phyloP scores from a whole-genome alignment of 108 stramenopile species.

The Epithemia pelagica region DNA sequence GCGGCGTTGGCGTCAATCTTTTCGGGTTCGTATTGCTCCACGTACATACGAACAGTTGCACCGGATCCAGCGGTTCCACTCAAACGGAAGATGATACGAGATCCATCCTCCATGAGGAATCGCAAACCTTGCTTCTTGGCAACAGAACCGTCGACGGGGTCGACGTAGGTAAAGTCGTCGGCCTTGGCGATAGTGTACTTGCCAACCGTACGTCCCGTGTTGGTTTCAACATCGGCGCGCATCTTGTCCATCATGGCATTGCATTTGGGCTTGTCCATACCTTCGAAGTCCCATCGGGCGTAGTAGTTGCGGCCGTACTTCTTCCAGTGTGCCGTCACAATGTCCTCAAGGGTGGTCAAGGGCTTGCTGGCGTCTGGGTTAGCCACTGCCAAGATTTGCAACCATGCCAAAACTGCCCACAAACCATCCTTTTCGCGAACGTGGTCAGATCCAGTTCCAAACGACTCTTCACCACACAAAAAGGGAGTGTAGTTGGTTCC shows the following conservation, averaged over 20 bases:
- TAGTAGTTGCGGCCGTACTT: slow-evolving; percentile 99
- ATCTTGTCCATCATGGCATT: slow-evolving; percentile 94
- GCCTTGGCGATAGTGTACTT: slow-evolving; percentile 82
- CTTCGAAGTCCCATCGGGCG: slow-evolving; percentile 98
- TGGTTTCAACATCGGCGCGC: slow-evolving; percentile 53
- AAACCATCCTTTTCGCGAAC: slow-evolving; percentile 99
- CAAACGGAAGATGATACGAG: slow-evolving; percentile 96
- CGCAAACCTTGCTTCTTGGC: slow-evolving; percentile 91
- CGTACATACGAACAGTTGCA: slow-evolving; percentile 99
- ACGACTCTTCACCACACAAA: slow-evolving; percentile 99
- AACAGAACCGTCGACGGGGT: slow-evolving; percentile 95
- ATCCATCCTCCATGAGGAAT: slow-evolving; percentile 92
- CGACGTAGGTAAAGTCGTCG: slow-evolving; percentile 96
- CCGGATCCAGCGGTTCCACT: slow-evolving; percentile 98
- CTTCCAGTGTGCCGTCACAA: slow-evolving; percentile 92
- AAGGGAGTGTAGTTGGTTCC: slow-evolving; percentile 97
- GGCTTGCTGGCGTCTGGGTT: slow-evolving; percentile 73
- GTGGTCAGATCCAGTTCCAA: slow-evolving; percentile 98
- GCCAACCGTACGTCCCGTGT: slow-evolving; percentile 68
- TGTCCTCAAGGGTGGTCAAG: slow-evolving; percentile 92
- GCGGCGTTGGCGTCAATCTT: slow-evolving; percentile 70
- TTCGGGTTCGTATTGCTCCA: slow-evolving; percentile 95
- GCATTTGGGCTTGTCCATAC: slow-evolving; percentile 79
- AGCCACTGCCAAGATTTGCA: slow-evolving; percentile 86
- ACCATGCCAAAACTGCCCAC: slow-evolving; percentile 99